Evolutionary conservation across 179 eudicot species (phyloP).

Genomic region (Corrigiola litoralis): DNA sequence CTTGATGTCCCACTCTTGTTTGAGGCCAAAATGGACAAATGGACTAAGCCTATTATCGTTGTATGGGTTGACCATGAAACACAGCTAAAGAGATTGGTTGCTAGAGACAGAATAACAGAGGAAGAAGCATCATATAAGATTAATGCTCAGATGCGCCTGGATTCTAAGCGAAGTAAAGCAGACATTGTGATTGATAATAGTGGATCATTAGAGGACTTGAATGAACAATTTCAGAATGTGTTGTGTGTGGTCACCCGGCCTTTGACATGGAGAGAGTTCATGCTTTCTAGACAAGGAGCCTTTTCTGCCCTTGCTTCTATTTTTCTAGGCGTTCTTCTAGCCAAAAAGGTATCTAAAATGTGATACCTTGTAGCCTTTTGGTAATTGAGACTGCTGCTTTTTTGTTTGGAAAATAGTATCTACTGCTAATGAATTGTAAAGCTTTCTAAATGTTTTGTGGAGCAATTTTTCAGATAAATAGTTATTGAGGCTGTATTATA

Average conservation of each 20-base stretch:
- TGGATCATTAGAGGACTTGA: slow-evolving; percentile 72
- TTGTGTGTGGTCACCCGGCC: slow-evolving; percentile 55
- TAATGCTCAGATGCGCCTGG: slow-evolving; percentile 82
- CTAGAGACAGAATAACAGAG: slow-evolving; percentile 58
- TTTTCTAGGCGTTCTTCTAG: slow-evolving; percentile 22
- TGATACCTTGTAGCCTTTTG: slow-evolving; percentile 14
- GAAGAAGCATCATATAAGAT: slow-evolving; percentile 80
- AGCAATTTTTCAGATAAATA: not conserved
- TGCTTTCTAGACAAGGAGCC: slow-evolving; percentile 76
- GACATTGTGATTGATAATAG: slow-evolving; percentile 78
- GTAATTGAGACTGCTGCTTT: not conserved
- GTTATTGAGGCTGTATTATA: slow-evolving; percentile 3
- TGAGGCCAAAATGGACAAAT: slow-evolving; percentile 86
- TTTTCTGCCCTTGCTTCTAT: slow-evolving; percentile 42
- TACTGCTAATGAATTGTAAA: not conserved
- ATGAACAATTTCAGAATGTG: slow-evolving; percentile 48
- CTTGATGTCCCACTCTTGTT: slow-evolving; percentile 86
- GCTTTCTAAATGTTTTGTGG: no score
- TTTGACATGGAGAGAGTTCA: slow-evolving; percentile 78
- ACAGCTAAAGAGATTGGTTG: slow-evolving; percentile 70
- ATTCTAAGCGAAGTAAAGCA: slow-evolving; percentile 63
- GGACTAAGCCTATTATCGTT: slow-evolving; percentile 79
- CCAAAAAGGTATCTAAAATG: slow-evolving; percentile 17
- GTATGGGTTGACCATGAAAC: slow-evolving; percentile 89
- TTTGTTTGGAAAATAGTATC: not conserved